Percentiles rank a stretch among this genome's conserved stretches.
Evolutionary conservation across 495 filamentous ascomycete species (phyloP).

Genomic region (Chlorociboria aeruginascens): DNA sequence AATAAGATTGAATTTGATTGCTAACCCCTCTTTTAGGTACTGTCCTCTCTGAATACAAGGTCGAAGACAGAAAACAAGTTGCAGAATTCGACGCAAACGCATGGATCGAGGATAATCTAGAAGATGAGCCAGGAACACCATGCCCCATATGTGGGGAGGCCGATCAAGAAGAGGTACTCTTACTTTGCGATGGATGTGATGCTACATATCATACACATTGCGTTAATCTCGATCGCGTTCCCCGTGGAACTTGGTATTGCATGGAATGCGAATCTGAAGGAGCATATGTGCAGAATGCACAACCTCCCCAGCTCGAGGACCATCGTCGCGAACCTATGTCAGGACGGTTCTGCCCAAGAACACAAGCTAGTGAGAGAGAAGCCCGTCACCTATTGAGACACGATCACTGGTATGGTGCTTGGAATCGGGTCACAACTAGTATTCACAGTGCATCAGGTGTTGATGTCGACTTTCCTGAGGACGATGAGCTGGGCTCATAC

Average conservation of each 20-base stretch:
- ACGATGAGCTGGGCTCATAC: constrained; percentile 49
- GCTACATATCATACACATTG: constrained; percentile 77
- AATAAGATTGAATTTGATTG: not conserved
- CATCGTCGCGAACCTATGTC: constrained; percentile 18
- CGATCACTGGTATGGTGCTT: constrained; percentile 42
- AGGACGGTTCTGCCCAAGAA: constrained; percentile 25
- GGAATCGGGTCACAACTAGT: constrained; percentile 37
- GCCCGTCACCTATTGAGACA: constrained; percentile 33
- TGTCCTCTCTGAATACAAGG: constrained; percentile 66
- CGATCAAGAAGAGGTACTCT: constrained; percentile 66
- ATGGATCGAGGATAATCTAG: constrained; percentile 60
- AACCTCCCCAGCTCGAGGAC: constrained; percentile 17
- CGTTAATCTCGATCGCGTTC: constrained; percentile 62
- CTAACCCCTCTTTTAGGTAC: constrained; percentile 42
- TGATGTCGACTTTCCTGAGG: constrained; percentile 83
- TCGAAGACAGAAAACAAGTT: constrained; percentile 82
- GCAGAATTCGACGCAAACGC: constrained; percentile 76
- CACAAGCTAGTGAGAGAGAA: constrained; percentile 34
- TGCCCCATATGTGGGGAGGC: constrained; percentile 70
- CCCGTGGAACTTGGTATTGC: constrained; percentile 74
- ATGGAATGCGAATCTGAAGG: constrained; percentile 52
- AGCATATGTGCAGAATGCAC: constrained; percentile 30
- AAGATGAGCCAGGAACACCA: constrained; percentile 48
- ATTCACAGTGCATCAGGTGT: constrained; percentile 49
- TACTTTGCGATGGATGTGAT: constrained; percentile 84